These are phyloP conservation scores for Picochlorum sp. DNA, from an alignment of 139 green algal genomes.

Conservation along the genomic window DNA sequence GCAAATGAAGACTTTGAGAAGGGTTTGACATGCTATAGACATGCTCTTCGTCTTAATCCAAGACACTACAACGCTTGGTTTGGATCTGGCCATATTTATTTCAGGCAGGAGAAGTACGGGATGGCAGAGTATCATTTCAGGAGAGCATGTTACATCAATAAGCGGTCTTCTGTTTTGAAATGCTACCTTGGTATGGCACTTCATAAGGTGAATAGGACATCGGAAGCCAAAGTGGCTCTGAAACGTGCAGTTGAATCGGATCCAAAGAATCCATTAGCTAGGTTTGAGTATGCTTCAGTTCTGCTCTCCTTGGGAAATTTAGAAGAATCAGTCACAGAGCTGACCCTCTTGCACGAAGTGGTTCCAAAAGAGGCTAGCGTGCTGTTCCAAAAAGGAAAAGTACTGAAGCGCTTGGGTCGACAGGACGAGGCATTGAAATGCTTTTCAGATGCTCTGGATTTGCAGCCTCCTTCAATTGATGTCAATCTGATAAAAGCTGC, in stretches of 20 bases:
- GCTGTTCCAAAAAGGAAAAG: constrained; percentile 83
- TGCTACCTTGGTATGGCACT: constrained; percentile 86
- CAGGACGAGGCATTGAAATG: constrained; percentile 59
- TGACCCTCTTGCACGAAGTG: constrained; percentile 63
- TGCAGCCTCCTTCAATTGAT: constrained; percentile 69
- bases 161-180: constrained; percentile 72
- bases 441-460: constrained; percentile 71
- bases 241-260: constrained; percentile 67
- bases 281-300: constrained; percentile 77
- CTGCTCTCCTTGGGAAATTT: constrained; percentile 53
- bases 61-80: constrained; percentile 98
- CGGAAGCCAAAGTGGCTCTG: constrained; percentile 65
- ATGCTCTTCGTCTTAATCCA: constrained; percentile 70
- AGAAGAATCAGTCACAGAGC: constrained; percentile 60
- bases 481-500: constrained; percentile 75
- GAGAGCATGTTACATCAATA: constrained; percentile 62
- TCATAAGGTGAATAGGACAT: constrained; percentile 51
- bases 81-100: constrained; percentile 86
- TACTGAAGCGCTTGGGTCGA: constrained; percentile 58
- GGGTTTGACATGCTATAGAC: constrained; percentile 68
- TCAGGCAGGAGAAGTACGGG: constrained; percentile 85
- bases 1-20: constrained; percentile 90
- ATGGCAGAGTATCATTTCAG: constrained; percentile 85
- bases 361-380: constrained; percentile 78
- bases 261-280: constrained; percentile 80